Base-by-base conservation (phyloP, 2,329 filamentous ascomycete genomes). In the Westerdykella aurantiaca region DNA sequence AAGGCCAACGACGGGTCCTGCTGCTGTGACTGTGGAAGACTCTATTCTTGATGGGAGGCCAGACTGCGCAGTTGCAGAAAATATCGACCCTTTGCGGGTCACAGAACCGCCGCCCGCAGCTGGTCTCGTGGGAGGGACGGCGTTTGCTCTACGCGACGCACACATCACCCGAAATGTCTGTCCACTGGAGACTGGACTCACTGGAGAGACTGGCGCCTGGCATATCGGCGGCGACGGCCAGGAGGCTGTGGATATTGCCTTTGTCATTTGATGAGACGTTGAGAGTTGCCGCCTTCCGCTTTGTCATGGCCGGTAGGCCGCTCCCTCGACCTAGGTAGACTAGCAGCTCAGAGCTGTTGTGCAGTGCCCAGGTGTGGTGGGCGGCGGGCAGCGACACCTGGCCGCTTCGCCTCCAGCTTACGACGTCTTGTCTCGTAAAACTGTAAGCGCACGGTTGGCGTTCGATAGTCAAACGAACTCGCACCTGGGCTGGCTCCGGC, bases 381-480 rank as follows among this genome's bases (percentile, higher is more conserved):
- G 31, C 14, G 6, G 31, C 31, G 12, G 31, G 12, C 31, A 33
- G 31, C 14, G 31, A 14, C 31, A 14, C n/a, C 33, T 16, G 33
- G n/a, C 7, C 33, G 17, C 33, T 35, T 35, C 33, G 33, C 33
- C 31, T 25, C 39, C 21, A 37, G 42, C 42, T 44, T 44, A 44
- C 42, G 37, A 44, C 37, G 42, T 39, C 42, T 37, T 16, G 33
- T 41, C 38, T 44, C 43, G 38, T 31, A 41, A 52, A 46, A 46
- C 50, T 37, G 49, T 46, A 45, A 47, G 53, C 43, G 60, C 58
- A 60, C 60, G 60, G 60, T 40, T 57, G 56, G 57, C 53, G 60
- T 63, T 64, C 60, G 58, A 63, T 62, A 57, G 59, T 14, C 33
- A 18, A 14, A 33, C 31, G 31, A 12, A 35, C n/a, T 35, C 33